These are phyloP conservation scores for Cephalotrichum gorgonifer DNA, from an alignment of 2,329 filamentous ascomycete genomes.

Conservation along the genomic window DNA sequence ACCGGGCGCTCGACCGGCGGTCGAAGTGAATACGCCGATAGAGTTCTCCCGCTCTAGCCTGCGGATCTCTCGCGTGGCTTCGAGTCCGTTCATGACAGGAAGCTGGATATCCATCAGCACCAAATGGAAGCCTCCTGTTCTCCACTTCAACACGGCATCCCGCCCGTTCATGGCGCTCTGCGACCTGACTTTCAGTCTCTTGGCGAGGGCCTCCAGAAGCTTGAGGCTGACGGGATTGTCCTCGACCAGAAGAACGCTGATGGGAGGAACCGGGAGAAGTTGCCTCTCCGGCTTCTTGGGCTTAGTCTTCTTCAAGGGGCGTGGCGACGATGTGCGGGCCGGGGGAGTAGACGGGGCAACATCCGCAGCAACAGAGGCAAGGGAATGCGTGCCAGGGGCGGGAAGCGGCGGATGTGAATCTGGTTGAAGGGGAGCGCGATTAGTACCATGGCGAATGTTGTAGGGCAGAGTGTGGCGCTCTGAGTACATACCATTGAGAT, in stretches of 20 bases:
- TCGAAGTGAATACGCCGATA: slow-evolving; percentile 82
- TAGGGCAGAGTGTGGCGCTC: not conserved
- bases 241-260: slow-evolving; percentile 95
- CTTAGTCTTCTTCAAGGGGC: slow-evolving; percentile 35
- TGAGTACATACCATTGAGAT: not conserved
- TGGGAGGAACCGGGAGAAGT: slow-evolving; percentile 68
- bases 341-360: slow-evolving; percentile 22
- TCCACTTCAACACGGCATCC: slow-evolving; percentile 91
- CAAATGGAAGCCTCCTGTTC: slow-evolving; percentile 82
- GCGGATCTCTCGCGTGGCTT: slow-evolving; percentile 90
- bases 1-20: slow-evolving; percentile 42
- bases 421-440: not conserved
- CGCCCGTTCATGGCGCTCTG: slow-evolving; percentile 93
- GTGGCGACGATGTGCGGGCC: slow-evolving; percentile 6
- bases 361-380: not conserved
- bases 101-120: slow-evolving; percentile 98
- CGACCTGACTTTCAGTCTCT: slow-evolving; percentile 90
- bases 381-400: not conserved
- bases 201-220: slow-evolving; percentile 90
- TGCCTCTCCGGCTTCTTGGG: slow-evolving; percentile 26
- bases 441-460: not conserved
- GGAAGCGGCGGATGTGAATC: not conserved
- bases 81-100: slow-evolving; percentile 89
- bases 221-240: slow-evolving; percentile 97
- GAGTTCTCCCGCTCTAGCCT: slow-evolving; percentile 81